A percentile compares a stretch with the other conserved stretches of the same genome.
Conservation (phyloP, 495 filamentous ascomycete genomes). For the Neurospora sp. region DNA sequence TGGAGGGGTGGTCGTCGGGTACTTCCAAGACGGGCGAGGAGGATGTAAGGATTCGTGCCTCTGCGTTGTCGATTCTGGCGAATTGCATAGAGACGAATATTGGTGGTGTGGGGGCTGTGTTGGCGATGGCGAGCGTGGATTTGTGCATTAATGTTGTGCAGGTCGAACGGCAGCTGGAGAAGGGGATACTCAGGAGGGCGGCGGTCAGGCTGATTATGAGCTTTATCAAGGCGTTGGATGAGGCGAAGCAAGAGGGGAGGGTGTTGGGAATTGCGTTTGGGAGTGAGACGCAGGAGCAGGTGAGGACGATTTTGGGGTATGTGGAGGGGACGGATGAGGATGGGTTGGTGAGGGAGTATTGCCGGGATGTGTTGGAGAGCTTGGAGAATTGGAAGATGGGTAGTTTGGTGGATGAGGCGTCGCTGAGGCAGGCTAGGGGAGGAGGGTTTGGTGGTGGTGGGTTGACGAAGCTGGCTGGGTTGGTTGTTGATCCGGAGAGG, state of each 20-base stretch:
- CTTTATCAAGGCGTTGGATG: constrained; percentile 55
- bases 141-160: constrained; percentile 55
- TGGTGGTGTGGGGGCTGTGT: constrained; percentile 42
- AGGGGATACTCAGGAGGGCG: constrained; percentile 62
- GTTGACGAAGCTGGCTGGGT: constrained; percentile 31
- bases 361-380: constrained; percentile 58
- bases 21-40: constrained; percentile 56
- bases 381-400: constrained; percentile 60
- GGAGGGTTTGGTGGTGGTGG: constrained; percentile 3
- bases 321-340: constrained; percentile 61
- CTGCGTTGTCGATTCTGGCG: constrained; percentile 64
- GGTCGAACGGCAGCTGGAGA: constrained; percentile 51
- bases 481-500: constrained; percentile 26
- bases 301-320: constrained; percentile 54
- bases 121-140: constrained; percentile 52
- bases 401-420: constrained; percentile 25
- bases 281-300: constrained; percentile 47
- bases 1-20: constrained; percentile 50
- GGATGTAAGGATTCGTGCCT: constrained; percentile 67
- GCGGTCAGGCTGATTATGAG: constrained; percentile 59
- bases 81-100: constrained; percentile 57
- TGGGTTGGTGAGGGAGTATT: constrained; percentile 61
- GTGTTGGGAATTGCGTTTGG: constrained; percentile 53
- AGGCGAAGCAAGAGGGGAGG: constrained; percentile 39
- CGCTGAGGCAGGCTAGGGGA: constrained; percentile 2